phyloP scores from a whole-genome alignment of 495 filamentous ascomycete species.

The Hypoxylon lenormandii region DNA sequence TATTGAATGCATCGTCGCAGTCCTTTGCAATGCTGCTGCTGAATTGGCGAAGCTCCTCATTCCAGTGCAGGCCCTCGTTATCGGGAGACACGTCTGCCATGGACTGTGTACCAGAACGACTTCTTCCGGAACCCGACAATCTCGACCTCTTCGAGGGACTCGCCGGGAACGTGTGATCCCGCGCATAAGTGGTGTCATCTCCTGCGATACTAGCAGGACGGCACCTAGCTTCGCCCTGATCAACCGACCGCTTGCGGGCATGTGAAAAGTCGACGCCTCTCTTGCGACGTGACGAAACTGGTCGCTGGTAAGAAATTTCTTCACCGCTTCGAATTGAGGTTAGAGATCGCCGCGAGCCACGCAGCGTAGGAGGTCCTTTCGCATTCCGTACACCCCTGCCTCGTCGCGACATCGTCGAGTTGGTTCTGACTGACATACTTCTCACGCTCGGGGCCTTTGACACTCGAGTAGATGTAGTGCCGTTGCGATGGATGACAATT shows the following conservation, averaged over 20 bases:
- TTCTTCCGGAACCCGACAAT: conserved; percentile 16
- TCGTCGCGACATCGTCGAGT: conserved; percentile 39
- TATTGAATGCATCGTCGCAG: conserved; percentile 82
- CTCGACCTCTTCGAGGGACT: conserved; percentile 25
- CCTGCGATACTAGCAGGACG: conserved; percentile 50
- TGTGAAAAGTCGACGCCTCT: conserved; percentile 86
- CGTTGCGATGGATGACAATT: conserved; percentile 74
- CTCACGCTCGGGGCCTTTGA: conserved; percentile 34
- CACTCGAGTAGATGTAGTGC: conserved; percentile 41
- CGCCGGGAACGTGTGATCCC: conserved; percentile 31
- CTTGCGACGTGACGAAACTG: conserved; percentile 73
- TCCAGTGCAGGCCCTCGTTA: conserved; percentile 52
- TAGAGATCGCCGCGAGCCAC: conserved; percentile 57
- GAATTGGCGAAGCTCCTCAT: conserved; percentile 65
- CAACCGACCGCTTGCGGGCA: conserved; percentile 54
- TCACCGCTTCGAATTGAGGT: conserved; percentile 72
- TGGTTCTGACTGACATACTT: conserved; percentile 38
- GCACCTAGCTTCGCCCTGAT: conserved; percentile 31
- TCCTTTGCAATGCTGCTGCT: conserved; percentile 62
- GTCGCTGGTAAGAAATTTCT: conserved; percentile 60
- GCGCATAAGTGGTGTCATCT: conserved; percentile 37
- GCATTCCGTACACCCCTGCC: conserved; percentile 15
- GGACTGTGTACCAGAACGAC: conserved; percentile 26
- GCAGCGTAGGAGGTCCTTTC: conserved; percentile 13
- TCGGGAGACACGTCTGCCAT: conserved; percentile 19